Percentiles rank a stretch among this genome's conserved stretches.
Evolutionary conservation across 805 yeast species (phyloP).

Genomic region (Ogataea polymorpha): DNA sequence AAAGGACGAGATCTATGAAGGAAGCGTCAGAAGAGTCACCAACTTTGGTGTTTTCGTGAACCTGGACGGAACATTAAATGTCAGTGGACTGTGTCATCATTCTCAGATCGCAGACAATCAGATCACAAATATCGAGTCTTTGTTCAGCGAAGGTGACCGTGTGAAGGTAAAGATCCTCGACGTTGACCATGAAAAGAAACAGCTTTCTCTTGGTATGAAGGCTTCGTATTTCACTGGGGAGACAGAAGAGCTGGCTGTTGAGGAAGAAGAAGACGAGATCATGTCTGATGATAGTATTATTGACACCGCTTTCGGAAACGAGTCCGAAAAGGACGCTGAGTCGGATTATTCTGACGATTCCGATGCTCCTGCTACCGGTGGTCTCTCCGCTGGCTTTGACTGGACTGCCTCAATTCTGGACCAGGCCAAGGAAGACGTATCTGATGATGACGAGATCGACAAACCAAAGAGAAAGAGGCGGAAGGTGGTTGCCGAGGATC

Average conservation of each 20-base stretch:
- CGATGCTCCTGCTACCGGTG: slow-evolving; percentile 37
- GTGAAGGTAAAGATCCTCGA: slow-evolving; percentile 80
- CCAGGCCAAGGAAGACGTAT: slow-evolving; percentile 61
- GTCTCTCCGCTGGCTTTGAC: slow-evolving; percentile 86
- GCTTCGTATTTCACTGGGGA: slow-evolving; percentile 71
- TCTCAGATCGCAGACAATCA: slow-evolving; percentile 75
- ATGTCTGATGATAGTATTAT: slow-evolving; percentile 25
- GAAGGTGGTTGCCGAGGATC: slow-evolving; percentile 57
- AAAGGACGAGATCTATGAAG: slow-evolving; percentile 71
- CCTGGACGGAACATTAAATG: slow-evolving; percentile 66
- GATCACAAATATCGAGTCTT: slow-evolving; percentile 52
- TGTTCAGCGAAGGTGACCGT: slow-evolving; percentile 86
- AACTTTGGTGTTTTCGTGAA: slow-evolving; percentile 91
- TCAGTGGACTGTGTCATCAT: slow-evolving; percentile 85
- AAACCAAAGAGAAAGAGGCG: slow-evolving; percentile 42
- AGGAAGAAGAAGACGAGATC: slow-evolving; percentile 31
- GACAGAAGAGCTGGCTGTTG: slow-evolving; percentile 31
- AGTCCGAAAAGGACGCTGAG: slow-evolving; percentile 23
- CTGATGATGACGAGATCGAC: slow-evolving; percentile 46
- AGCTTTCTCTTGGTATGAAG: slow-evolving; percentile 87
- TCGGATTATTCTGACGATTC: slow-evolving; percentile 22
- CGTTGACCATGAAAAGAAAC: slow-evolving; percentile 62
- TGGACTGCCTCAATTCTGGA: slow-evolving; percentile 92
- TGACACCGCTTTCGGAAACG: slow-evolving; percentile 33
- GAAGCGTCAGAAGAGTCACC: slow-evolving; percentile 70